Conservation (phyloP, 805 yeast genomes). For the Wickerhamiella shivajii region DNA sequence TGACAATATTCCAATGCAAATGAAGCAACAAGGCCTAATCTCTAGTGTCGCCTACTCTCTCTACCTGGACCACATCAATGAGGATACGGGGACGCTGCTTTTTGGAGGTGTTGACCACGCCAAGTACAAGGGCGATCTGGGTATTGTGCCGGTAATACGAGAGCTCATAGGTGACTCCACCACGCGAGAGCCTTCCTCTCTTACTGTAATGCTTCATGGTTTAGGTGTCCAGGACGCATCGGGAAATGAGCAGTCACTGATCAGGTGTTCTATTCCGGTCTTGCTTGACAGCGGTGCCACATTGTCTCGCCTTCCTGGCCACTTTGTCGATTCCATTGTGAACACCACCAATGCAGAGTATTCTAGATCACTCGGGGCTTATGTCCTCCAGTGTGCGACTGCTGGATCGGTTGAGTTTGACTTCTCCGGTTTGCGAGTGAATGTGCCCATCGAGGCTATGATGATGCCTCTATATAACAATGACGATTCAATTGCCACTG, state of each 20-base stretch:
- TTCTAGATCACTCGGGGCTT: background rate
- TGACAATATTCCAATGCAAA: conserved; percentile 22
- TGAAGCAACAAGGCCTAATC: conserved; percentile 29
- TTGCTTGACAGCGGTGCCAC: conserved; percentile 48
- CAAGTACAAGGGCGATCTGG: conserved; percentile 37
- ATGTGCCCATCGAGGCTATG: conserved; percentile 19
- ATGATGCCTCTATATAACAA: conserved; percentile 10
- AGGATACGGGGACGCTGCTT: conserved; percentile 26
- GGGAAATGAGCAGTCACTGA: background rate
- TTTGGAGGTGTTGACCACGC: conserved; percentile 58
- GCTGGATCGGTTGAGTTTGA: conserved; percentile 6
- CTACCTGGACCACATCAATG: conserved; percentile 25
- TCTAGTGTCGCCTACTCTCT: conserved; percentile 32
- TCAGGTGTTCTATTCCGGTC: conserved; percentile 1
- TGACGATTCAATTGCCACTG: too few relatives aligned
- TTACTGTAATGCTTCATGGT: background rate
- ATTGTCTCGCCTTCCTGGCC: conserved; percentile 32
- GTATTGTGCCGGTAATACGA: conserved; percentile 20
- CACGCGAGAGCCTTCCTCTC: background rate
- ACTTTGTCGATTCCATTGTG: conserved; percentile 18
- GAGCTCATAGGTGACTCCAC: too few relatives aligned
- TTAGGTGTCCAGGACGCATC: background rate
- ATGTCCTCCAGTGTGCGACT: conserved; percentile 1
- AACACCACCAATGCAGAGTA: conserved; percentile 19
- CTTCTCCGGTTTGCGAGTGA: conserved; percentile 15